A percentile compares a stretch with the other conserved stretches of the same genome.
phyloP scores from a whole-genome alignment of 495 filamentous ascomycete genomes.

The Neurospora sp. region DNA sequence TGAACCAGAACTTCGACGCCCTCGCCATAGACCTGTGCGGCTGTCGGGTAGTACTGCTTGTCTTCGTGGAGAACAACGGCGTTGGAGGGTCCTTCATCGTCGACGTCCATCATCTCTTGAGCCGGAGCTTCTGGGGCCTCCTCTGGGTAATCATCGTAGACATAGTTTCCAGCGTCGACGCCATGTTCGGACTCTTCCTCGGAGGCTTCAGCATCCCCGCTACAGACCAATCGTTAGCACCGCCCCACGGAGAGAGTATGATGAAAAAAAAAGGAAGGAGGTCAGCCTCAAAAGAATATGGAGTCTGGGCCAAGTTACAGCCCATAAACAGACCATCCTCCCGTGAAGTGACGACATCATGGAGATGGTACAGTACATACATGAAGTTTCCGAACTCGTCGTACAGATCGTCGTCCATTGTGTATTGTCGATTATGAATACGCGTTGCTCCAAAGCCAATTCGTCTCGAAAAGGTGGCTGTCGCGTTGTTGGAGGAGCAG shows the following conservation, averaged over 20 bases:
- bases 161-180: slow-evolving; percentile 64
- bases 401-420: slow-evolving; percentile 28
- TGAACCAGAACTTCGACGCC: slow-evolving; percentile 94
- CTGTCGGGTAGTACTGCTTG: slow-evolving; percentile 98
- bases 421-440: slow-evolving; percentile 5
- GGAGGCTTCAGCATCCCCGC: slow-evolving; percentile 73
- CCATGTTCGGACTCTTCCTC: slow-evolving; percentile 74
- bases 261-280: background rate
- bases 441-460: background rate
- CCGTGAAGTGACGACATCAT: background rate
- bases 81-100: slow-evolving; percentile 90
- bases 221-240: slow-evolving; percentile 20
- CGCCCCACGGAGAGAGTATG: background rate
- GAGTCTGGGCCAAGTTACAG: background rate
- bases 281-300: background rate
- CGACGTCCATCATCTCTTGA: slow-evolving; percentile 90
- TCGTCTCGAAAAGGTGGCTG: background rate
- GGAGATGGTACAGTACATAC: slow-evolving; percentile 4
- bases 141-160: slow-evolving; percentile 64
- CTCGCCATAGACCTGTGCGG: slow-evolving; percentile 84
- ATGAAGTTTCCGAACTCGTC: slow-evolving; percentile 32
- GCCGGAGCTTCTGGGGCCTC: slow-evolving; percentile 51
- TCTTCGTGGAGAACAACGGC: slow-evolving; percentile 95
- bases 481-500: background rate
- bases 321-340: background rate